phyloP scores from a whole-genome alignment of 306 rosid genomes.

The Ammopiptanthus mongolicus region DNA sequence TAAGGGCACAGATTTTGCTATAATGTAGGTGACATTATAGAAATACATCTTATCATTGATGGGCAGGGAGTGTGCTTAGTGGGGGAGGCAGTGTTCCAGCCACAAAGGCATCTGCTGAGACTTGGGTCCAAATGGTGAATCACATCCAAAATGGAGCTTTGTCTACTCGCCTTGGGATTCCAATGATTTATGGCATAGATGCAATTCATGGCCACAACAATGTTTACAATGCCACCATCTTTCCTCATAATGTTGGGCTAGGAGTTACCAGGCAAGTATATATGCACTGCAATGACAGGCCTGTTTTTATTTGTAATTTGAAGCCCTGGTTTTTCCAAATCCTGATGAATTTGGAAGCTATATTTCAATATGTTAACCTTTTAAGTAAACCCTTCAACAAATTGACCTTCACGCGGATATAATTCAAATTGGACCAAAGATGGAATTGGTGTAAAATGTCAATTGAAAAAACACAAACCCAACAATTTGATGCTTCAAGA shows the following conservation, averaged over 20 bases:
- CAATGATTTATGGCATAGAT: conserved; percentile 95
- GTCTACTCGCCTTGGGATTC: conserved; percentile 87
- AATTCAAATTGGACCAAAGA: too few species aligned
- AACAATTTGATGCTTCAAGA: too few species aligned
- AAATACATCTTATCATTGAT: conserved; percentile 1
- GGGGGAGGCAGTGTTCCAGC: conserved; percentile 99
- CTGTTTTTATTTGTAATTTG: too few species aligned
- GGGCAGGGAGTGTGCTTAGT: conserved; percentile 91
- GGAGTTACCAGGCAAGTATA: conserved; percentile 87
- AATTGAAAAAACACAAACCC: background rate
- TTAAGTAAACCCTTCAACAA: background rate
- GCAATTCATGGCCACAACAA: conserved; percentile 97
- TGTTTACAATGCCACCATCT: conserved; percentile 76
- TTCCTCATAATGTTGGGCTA: conserved; percentile 93
- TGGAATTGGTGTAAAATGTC: too few species aligned
- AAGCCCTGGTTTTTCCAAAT: background rate
- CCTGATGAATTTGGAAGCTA: background rate
- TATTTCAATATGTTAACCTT: background rate
- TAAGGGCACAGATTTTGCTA: too few species aligned
- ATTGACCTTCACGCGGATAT: too few species aligned
- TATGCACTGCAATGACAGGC: too few species aligned
- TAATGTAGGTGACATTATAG: background rate
- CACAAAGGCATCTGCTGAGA: conserved; percentile 62
- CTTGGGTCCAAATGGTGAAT: conserved; percentile 79
- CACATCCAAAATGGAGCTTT: conserved; percentile 70